These are phyloP conservation scores for Bipolaris sorokiniana DNA, from an alignment of 2,329 filamentous ascomycete species.

Conservation along the genomic window DNA sequence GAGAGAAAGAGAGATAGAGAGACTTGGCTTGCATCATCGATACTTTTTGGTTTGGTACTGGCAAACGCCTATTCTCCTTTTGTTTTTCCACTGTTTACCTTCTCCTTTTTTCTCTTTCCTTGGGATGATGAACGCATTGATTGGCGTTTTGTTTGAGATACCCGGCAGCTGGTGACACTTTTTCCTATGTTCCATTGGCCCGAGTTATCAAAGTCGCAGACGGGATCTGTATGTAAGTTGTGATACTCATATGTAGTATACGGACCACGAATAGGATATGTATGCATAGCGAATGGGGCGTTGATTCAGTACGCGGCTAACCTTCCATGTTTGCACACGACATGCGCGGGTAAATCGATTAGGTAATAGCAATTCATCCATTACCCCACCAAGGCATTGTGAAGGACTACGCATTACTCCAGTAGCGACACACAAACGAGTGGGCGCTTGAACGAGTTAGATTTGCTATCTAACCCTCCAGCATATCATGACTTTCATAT, in stretches of 20 bases:
- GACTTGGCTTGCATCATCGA: neutral
- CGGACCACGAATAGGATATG: neutral
- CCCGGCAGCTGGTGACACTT: constrained; percentile 15
- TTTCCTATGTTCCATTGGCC: constrained; percentile 5
- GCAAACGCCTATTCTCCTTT: neutral
- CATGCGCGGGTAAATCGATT: neutral
- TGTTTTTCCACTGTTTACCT: neutral
- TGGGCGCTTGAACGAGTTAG: constrained; percentile 45
- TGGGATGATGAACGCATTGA: neutral
- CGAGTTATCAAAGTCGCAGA: neutral
- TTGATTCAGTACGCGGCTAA: neutral
- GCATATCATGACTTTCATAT: constrained; percentile 48
- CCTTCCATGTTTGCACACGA: neutral
- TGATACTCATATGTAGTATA: neutral
- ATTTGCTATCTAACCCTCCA: constrained; percentile 47
- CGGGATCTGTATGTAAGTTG: neutral
- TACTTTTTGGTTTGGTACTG: neutral
- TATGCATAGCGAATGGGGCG: neutral
- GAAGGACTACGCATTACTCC: constrained; percentile 2
- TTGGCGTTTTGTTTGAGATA: constrained; percentile 29
- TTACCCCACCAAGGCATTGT: neutral
- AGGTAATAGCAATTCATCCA: neutral
- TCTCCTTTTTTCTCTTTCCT: neutral
- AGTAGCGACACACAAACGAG: neutral
- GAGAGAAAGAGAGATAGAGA: neutral